Percentiles rank a stretch among this genome's conserved stretches.
These are phyloP conservation scores for Trichomonas tenax DNA, from an alignment of 208 protist genomes.

Conservation along the genomic window DNA sequence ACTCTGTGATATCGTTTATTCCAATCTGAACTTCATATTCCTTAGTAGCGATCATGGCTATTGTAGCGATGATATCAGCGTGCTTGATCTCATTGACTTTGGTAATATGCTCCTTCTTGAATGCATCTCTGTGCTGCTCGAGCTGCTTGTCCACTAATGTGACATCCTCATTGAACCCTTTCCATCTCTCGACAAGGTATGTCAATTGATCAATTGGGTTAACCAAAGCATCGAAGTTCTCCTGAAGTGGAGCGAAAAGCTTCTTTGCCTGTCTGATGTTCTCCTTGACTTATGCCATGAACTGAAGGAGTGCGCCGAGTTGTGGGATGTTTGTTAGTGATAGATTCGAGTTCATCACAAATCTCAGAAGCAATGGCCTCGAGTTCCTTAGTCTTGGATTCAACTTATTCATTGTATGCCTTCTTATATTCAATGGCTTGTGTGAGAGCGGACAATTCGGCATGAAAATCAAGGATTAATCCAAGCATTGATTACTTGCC, in stretches of 20 bases:
- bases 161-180: background rate
- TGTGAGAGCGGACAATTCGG: no score
- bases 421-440: no score
- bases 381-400: no score
- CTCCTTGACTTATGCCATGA: background rate
- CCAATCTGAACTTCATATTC: slow-evolving; percentile 77
- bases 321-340: background rate
- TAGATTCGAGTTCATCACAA: no score
- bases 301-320: background rate
- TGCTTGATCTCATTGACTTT: slow-evolving; percentile 42
- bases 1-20: slow-evolving; percentile 64
- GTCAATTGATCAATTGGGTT: background rate
- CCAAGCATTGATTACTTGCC: no score
- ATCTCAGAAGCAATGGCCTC: no score
- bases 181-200: background rate
- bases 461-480: no score
- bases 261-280: background rate
- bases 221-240: background rate
- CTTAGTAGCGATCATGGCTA: slow-evolving; percentile 66
- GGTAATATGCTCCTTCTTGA: background rate
- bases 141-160: background rate
- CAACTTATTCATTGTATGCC: no score
- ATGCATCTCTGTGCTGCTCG: background rate
- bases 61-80: slow-evolving; percentile 67
- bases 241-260: background rate